Base-by-base conservation (phyloP, 176 grass and related monocot genomes). In the Typha latifolia region DNA sequence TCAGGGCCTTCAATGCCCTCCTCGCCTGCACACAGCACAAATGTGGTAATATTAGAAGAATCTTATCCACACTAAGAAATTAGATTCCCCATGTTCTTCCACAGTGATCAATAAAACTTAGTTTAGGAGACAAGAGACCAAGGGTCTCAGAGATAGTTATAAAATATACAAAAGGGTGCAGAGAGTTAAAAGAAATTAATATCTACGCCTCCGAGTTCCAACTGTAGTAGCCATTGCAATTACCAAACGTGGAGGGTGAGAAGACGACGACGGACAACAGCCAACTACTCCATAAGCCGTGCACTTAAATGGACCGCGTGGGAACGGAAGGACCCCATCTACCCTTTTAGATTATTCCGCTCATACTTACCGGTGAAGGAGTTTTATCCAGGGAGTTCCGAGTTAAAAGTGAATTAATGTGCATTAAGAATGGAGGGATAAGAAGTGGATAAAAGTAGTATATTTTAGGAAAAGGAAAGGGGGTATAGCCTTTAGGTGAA, bases 1-100 rank as follows among this genome's bases (percentile, higher is more conserved):
- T 81, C 56, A 90, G 77, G 66, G 86, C 91, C 64, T 80, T 66
- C 70, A 90, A 63, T 19, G 91, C 91, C 69, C 70, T 90, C 81
- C 84, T 90, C 29, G 91, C 91, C 93, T 97, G 77, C 78, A 31
- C 23, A 15, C 10, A 29, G 27, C 27, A 29, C 27, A 29, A 29
- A 29, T 29, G 27, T 29, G 27, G 27, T 29, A 29, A 29, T 29
- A 29, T 29, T 29, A 29, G 27, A 29, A 14, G 65, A 53, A 47
- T 31, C 21, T 13, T 19, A 49, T 19, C 18, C 18, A 1, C 27
- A 51, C n/a, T 5, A 59, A 10, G 52, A 32, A 21, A 23, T 48
- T 10, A 32, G 43, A 71, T 49, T 22, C 62, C 27, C 27, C 2
- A 29, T 29, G 27, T 29, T 29, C 27, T 29, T 29, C 27, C 27